Evolutionary conservation across 768 basidiomycete species (phyloP), one percentile per base, ranked within the genome.

Genomic region (Agaricus subrufescens): DNA sequence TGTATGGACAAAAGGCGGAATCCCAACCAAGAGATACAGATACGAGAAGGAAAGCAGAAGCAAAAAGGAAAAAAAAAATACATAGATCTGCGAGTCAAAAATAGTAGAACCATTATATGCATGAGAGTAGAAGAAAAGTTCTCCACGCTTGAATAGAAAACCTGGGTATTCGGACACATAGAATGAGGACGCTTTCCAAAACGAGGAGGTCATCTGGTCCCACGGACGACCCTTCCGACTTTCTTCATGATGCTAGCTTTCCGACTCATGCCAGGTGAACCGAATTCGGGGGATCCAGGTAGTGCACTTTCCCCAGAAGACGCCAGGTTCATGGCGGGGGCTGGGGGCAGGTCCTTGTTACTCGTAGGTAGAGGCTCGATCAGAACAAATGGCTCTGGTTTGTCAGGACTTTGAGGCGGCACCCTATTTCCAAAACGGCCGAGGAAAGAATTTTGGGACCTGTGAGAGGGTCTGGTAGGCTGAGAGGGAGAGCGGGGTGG

Each of bases 241-340:
- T 87, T 91, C 80, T 86, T 87, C 76, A 91, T 79, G 57, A 92
- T 71, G 65, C 88, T 90, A 1, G 86, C 78, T 78, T 85, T 91
- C 64, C 90, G 78, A 46, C 84, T 85, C 1, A 92, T 76, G 30
- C 66, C 66, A 14, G 50, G 46, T 8, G 56, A 31, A 12, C 31
- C 55, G 19, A 34, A 57, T 25, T 75, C 73, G 10, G 80, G 72
- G 4, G 71, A 69, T 12, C 61, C 52, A 61, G 63, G 56, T 29
- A 65, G 67, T 38, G 66, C 50, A 50, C 67, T 69, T 46, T 85
- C 84, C 65, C 82, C 80, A 64, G 87, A 86, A n/a, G 66, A 77
- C 30, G 69, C 78, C 59, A 45, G 45, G 26, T 39, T 51, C 31
- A 50, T 46, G 71, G 52, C 72, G 62, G 52, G 79, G 74, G 81